A percentile compares a stretch with the other conserved stretches of the same genome.
phyloP scores from a whole-genome alignment of 805 yeast species.

The Metschnikowia corniflorae region DNA sequence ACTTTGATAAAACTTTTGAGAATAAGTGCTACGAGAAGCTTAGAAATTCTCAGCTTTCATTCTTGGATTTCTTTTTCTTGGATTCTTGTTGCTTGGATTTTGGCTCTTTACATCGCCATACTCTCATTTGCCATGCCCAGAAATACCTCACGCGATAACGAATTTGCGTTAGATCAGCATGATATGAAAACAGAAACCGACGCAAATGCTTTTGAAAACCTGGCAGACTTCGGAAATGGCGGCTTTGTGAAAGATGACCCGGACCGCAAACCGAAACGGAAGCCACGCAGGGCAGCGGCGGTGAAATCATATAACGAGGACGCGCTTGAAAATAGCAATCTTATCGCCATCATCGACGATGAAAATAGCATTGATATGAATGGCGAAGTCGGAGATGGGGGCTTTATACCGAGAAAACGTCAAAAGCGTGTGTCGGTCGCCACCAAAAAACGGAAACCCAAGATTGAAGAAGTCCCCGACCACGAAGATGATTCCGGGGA shows the following conservation, averaged over 20 bases:
- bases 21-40: too few relatives aligned
- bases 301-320: conserved; percentile 23
- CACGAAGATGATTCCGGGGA: conserved; percentile 18
- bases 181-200: background rate
- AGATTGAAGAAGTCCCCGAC: background rate
- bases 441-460: background rate
- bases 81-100: background rate
- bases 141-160: conserved; percentile 3
- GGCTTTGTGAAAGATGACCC: conserved; percentile 19
- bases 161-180: background rate
- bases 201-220: background rate
- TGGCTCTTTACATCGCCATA: background rate
- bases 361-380: too few relatives aligned
- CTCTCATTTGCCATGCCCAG: background rate
- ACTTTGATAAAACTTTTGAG: too few relatives aligned
- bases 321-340: conserved; percentile 4
- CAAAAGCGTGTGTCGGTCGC: background rate
- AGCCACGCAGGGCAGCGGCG: conserved; percentile 8
- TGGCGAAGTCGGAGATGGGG: background rate
- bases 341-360: conserved; percentile 1
- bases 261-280: conserved; percentile 12
- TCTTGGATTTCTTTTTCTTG: background rate
- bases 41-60: background rate
- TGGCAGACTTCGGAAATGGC: conserved; percentile 12
- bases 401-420: conserved; percentile 1